Conservation (phyloP, 352 stramenopile species). For the Sclerospora graminicola region DNA sequence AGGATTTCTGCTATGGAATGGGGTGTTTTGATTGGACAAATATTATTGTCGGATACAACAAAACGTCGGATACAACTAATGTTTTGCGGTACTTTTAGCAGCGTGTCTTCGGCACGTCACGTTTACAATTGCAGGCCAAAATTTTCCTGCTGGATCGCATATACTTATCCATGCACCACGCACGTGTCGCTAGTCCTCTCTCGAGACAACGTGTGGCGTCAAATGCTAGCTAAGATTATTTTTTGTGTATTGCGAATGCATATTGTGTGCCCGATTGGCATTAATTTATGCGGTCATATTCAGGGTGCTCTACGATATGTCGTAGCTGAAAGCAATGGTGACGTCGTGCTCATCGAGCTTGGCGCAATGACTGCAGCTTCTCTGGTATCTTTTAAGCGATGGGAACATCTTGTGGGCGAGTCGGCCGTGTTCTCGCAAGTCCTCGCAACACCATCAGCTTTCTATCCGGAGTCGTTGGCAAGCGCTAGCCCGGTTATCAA, state of each 20-base stretch:
- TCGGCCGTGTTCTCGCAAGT: constrained; percentile 77
- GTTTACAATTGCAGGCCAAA: too few relatives aligned
- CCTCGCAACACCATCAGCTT: constrained; percentile 71
- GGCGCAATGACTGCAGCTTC: constrained; percentile 80
- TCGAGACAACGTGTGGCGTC: too few relatives aligned
- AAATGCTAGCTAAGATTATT: too few relatives aligned
- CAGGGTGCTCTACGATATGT: constrained; percentile 75
- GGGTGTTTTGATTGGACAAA: too few relatives aligned
- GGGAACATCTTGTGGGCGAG: constrained; percentile 79
- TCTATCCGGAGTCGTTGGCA: constrained; percentile 57
- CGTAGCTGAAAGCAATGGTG: constrained; percentile 50
- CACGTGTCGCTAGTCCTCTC: too few relatives aligned
- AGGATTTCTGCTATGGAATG: too few relatives aligned
- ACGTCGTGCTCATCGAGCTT: constrained; percentile 85
- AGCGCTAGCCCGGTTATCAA: constrained; percentile 41
- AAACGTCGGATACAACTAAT: too few relatives aligned
- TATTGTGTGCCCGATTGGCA: background rate
- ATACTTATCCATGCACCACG: too few relatives aligned
- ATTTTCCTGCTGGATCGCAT: too few relatives aligned
- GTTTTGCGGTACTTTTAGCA: too few relatives aligned
- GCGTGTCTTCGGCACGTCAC: too few relatives aligned
- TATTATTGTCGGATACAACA: too few relatives aligned
- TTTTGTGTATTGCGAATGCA: background rate
- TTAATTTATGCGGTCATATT: constrained; percentile 3
- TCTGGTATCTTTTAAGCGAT: constrained; percentile 81